These are phyloP conservation scores for Achlya hypogyna DNA, from an alignment of 352 stramenopile species.

Conservation along the genomic window DNA sequence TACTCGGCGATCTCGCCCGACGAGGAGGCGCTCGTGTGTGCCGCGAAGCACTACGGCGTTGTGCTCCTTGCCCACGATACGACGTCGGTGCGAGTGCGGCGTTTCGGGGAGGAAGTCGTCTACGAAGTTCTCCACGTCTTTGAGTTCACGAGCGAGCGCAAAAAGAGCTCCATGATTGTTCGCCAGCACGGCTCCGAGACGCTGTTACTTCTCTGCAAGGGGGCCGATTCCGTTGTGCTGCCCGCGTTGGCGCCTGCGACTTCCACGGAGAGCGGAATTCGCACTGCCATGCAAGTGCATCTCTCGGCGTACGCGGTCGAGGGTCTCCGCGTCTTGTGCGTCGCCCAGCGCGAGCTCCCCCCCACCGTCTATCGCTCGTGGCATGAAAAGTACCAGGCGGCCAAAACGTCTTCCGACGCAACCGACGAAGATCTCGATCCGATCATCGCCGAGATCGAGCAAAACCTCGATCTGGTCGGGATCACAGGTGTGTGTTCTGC, in stretches of 20 bases:
- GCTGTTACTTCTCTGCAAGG: constrained; percentile 51
- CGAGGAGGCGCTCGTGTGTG: constrained; percentile 56
- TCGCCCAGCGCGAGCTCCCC: constrained; percentile 46
- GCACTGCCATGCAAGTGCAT: constrained; percentile 34
- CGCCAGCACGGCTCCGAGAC: not conserved
- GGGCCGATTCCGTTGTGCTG: constrained; percentile 84
- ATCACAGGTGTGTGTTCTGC: constrained; percentile 27
- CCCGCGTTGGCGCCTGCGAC: constrained; percentile 27
- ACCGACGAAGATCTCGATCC: constrained; percentile 28
- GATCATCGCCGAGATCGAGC: constrained; percentile 40
- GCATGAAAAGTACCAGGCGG: constrained; percentile 31
- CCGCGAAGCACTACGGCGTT: constrained; percentile 37
- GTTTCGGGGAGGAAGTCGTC: constrained; percentile 25
- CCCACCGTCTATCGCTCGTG: constrained; percentile 45
- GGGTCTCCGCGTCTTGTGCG: constrained; percentile 61
- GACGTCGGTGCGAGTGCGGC: constrained; percentile 25
- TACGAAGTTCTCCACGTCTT: constrained; percentile 48
- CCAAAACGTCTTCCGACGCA: not conserved
- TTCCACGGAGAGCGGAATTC: constrained; percentile 29
- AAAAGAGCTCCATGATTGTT: constrained; percentile 48
- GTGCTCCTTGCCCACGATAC: constrained; percentile 31
- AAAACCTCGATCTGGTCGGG: constrained; percentile 37
- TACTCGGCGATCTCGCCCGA: constrained; percentile 79
- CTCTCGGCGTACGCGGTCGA: constrained; percentile 32
- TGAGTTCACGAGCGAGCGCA: constrained; percentile 55